Conservation (phyloP, 441 rosid species). For the Jatropha podagrica region DNA sequence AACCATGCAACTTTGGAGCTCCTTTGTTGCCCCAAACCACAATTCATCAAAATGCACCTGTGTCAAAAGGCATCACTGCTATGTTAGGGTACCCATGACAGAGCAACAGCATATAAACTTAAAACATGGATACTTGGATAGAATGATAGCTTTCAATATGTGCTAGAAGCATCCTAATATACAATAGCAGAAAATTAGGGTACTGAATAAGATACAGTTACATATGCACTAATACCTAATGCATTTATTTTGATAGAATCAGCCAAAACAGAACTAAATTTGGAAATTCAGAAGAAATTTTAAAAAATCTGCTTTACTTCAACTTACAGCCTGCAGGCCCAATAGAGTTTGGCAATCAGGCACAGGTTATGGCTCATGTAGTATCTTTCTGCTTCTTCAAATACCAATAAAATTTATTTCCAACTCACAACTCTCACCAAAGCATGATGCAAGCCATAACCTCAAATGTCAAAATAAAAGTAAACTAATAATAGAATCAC, state of each 20-base stretch:
- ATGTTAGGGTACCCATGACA: neutral
- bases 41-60: neutral
- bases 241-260: neutral
- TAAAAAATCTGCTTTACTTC: neutral
- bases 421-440: neutral
- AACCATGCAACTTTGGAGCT: too few species aligned
- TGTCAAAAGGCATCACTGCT: neutral
- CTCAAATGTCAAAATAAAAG: neutral
- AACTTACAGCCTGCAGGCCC: neutral
- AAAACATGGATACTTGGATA: neutral
- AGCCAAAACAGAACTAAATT: neutral
- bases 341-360: neutral
- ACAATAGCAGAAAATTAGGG: neutral
- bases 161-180: neutral
- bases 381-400: neutral
- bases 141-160: neutral
- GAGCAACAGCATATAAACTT: neutral
- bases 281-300: neutral
- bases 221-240: too few species aligned
- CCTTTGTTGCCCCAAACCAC: neutral
- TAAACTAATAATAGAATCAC: neutral
- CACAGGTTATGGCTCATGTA: neutral
- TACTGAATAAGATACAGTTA: neutral
- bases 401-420: neutral
- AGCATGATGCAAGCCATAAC: neutral